Evolutionary conservation across 768 basidiomycete species (phyloP).

Genomic region (Leccinum uliginosum): DNA sequence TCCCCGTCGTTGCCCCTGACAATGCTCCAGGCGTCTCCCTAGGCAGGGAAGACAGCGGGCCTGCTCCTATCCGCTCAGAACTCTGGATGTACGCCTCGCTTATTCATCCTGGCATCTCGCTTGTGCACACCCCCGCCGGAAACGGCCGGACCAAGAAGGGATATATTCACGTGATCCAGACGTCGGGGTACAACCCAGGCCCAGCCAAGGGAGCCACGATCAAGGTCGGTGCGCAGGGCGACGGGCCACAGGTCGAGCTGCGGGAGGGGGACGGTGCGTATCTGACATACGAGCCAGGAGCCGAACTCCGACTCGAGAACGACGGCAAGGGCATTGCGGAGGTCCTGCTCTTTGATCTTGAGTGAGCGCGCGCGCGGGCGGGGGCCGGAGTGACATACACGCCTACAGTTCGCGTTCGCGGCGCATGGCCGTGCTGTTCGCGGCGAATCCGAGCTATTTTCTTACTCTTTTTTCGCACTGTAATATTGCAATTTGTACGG

Average conservation of each 20-base stretch:
- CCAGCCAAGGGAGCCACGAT: slow-evolving; percentile 55
- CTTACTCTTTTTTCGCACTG: not conserved
- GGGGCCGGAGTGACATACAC: not conserved
- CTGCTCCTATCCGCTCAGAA: slow-evolving; percentile 73
- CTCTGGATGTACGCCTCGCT: slow-evolving; percentile 74
- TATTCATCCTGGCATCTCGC: slow-evolving; percentile 49
- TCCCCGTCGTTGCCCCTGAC: slow-evolving; percentile 72
- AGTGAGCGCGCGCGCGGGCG: slow-evolving; percentile 28
- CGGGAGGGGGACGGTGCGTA: slow-evolving; percentile 90
- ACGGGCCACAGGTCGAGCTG: slow-evolving; percentile 46
- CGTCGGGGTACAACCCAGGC: slow-evolving; percentile 69
- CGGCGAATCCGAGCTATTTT: not conserved
- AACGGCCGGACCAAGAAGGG: slow-evolving; percentile 49
- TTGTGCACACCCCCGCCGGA: slow-evolving; percentile 46
- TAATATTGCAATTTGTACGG: not conserved
- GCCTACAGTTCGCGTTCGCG: not conserved
- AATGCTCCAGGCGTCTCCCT: slow-evolving; percentile 51
- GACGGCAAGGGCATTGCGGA: slow-evolving; percentile 64
- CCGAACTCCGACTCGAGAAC: slow-evolving; percentile 50
- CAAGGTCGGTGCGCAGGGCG: slow-evolving; percentile 41
- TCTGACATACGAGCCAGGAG: slow-evolving; percentile 41
- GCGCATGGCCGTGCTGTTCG: not conserved
- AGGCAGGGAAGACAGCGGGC: slow-evolving; percentile 66
- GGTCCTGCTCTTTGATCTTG: slow-evolving; percentile 77
- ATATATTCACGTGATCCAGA: slow-evolving; percentile 86